Conservation (phyloP, 768 basidiomycete species). For the Leccinum longicurvipes region DNA sequence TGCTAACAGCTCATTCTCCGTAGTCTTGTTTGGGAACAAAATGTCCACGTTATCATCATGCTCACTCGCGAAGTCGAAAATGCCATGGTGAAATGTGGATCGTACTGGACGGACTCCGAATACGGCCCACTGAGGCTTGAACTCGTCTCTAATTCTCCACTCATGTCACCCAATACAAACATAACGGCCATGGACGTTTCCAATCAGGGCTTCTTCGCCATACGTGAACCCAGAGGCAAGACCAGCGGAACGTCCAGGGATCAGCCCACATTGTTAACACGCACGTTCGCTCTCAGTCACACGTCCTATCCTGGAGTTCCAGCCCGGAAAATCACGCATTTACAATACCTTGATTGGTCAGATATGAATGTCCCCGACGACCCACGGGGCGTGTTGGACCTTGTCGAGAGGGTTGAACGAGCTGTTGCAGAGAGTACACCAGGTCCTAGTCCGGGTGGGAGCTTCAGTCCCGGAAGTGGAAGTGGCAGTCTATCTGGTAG, state of each 20-base stretch:
- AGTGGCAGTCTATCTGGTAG: constrained; percentile 15
- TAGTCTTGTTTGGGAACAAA: constrained; percentile 91
- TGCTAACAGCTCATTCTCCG: constrained; percentile 7
- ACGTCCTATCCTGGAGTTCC: constrained; percentile 53
- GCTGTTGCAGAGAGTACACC: constrained; percentile 28
- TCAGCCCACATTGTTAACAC: constrained; percentile 41
- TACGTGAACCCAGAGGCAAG: constrained; percentile 21
- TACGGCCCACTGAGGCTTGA: constrained; percentile 74
- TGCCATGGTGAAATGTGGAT: constrained; percentile 83
- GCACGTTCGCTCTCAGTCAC: constrained; percentile 69
- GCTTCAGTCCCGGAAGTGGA: constrained; percentile 19
- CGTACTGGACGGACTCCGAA: constrained; percentile 73
- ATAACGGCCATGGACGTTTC: constrained; percentile 34
- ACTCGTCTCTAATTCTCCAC: constrained; percentile 45
- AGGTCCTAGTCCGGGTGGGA: constrained; percentile 28
- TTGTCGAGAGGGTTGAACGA: constrained; percentile 67
- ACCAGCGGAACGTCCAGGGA: constrained; percentile 8
- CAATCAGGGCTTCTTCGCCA: constrained; percentile 36
- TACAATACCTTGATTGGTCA: constrained; percentile 95
- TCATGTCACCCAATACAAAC: constrained; percentile 13
- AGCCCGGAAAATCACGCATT: constrained; percentile 70
- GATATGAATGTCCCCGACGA: constrained; percentile 94
- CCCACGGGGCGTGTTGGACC: constrained; percentile 66
- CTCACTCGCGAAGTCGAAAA: constrained; percentile 91
- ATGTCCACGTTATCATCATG: constrained; percentile 95